Evolutionary conservation across 345 rosid genomes (phyloP).

Genomic region (Mangifera indica): DNA sequence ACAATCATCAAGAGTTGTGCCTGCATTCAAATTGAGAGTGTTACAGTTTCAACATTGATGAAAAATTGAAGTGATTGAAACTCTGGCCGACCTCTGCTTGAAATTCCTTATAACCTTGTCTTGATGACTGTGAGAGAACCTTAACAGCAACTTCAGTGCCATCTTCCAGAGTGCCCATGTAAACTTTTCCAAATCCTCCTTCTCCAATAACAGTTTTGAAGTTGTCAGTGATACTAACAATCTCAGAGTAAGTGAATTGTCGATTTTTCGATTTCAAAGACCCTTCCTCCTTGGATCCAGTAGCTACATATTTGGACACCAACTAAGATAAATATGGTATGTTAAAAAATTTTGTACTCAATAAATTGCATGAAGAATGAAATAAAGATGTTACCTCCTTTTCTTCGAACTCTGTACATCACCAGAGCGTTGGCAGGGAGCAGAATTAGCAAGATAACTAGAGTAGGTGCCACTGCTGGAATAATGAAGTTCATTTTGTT

Average conservation of each 20-base stretch:
- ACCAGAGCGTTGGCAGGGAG: neutral
- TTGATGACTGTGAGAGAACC: conserved; percentile 24
- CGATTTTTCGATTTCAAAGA: neutral
- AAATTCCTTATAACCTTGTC: conserved; percentile 36
- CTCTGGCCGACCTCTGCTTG: conserved; percentile 26
- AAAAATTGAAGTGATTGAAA: neutral
- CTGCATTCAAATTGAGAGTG: conserved; percentile 10
- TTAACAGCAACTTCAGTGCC: neutral
- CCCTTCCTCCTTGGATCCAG: neutral
- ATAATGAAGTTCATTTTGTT: neutral
- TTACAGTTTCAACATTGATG: neutral
- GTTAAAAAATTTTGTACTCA: too few relatives aligned
- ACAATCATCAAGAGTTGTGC: conserved; percentile 26
- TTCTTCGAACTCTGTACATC: neutral
- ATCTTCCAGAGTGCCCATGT: neutral
- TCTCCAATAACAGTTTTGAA: neutral
- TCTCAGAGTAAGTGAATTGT: neutral
- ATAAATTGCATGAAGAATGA: too few relatives aligned
- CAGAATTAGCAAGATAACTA: neutral
- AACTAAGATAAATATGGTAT: neutral
- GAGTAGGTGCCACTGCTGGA: neutral
- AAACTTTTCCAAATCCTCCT: neutral
- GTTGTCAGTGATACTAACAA: neutral
- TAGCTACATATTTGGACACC: neutral
- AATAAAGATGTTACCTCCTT: neutral